Evolutionary conservation across 176 grass and related monocot genomes (phyloP), one percentile per base, ranked within the genome.

Genomic region (Oryza glaberrima): DNA sequence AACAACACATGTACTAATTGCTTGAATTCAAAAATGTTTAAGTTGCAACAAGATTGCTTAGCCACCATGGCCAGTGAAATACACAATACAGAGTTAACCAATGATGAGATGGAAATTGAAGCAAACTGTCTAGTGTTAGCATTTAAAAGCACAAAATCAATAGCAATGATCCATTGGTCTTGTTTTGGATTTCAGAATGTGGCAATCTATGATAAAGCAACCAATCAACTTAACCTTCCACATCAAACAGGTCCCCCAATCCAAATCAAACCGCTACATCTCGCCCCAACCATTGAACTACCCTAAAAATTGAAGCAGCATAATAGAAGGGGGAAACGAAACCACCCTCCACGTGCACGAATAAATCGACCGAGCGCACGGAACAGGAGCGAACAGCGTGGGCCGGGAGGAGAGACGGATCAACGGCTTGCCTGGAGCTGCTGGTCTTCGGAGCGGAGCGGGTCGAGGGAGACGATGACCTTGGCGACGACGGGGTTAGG

Each of bases 391-490:
- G 7, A 41, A 58, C 47, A 60, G 20, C 32, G 51, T 46, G 54
- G 40, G 54, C 70, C 2, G 30, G 10, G 23, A 19, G 26, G 14
- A 20, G 6, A 60, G 45, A 7, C 70, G 52, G 67, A 83, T 22
- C 34, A 10, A 19, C n/a, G 14, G 15, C 65, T 88, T 88, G 85
- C 94, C 90, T 94, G 90, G 67, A 87, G 81, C 40, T 81, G 84
- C 44, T 86, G 76, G 16, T 92, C 90, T 67, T 97, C 92, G 0
- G 87, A 70, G 67, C 72, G 78, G 83, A 97, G 94, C 10, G 81
- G 94, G 72, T 97, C 92, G 81, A 97, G 86, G 70, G 94, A 97
- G 73, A 94, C 86, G 67, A 97, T 86, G 56, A 94, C 90, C 81
- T 97, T 94, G 65, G 92, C 83, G 10, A 97, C 90, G 25, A 92